A percentile compares a stretch with the other conserved stretches of the same genome.
Conservation (phyloP, 2,329 filamentous ascomycete genomes). For the Hymenoscyphus infarciens region DNA sequence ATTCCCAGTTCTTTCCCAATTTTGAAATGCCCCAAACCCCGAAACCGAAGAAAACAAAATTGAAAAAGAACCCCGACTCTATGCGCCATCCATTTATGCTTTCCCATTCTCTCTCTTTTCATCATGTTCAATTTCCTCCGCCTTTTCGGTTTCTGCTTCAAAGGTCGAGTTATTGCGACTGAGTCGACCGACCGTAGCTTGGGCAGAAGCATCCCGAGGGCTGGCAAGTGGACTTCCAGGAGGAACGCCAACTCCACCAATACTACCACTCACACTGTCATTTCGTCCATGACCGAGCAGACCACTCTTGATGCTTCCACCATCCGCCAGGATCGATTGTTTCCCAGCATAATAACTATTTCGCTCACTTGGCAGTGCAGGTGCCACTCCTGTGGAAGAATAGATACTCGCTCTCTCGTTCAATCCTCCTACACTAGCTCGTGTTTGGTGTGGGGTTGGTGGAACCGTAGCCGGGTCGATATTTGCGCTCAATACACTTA, state of each 20-base stretch:
- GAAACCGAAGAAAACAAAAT: neutral
- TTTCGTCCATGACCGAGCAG: constrained; percentile 72
- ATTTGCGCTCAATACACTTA: constrained; percentile 74
- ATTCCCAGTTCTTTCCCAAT: neutral
- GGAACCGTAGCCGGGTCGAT: constrained; percentile 50
- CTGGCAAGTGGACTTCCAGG: constrained; percentile 60
- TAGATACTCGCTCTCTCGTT: constrained; percentile 78
- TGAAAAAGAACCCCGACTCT: neutral
- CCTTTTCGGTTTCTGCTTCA: constrained; percentile 25
- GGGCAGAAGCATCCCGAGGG: constrained; percentile 41
- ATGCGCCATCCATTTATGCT: constrained; percentile 10
- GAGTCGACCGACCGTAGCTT: constrained; percentile 23
- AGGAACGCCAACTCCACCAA: constrained; percentile 50
- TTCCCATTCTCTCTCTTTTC: constrained; percentile 15
- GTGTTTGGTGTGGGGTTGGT: constrained; percentile 52
- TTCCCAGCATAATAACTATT: constrained; percentile 73
- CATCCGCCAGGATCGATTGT: constrained; percentile 55
- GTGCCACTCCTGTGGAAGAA: constrained; percentile 65
- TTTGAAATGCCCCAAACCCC: neutral
- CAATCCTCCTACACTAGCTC: constrained; percentile 39
- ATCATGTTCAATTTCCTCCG: constrained; percentile 18
- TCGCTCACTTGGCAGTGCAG: constrained; percentile 67
- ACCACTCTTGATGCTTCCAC: constrained; percentile 74
- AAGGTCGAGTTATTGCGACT: constrained; percentile 33
- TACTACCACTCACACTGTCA: constrained; percentile 78